Evolutionary conservation across 1,284 basidiomycete species (phyloP).

Genomic region (Microbotryum intermedium): DNA sequence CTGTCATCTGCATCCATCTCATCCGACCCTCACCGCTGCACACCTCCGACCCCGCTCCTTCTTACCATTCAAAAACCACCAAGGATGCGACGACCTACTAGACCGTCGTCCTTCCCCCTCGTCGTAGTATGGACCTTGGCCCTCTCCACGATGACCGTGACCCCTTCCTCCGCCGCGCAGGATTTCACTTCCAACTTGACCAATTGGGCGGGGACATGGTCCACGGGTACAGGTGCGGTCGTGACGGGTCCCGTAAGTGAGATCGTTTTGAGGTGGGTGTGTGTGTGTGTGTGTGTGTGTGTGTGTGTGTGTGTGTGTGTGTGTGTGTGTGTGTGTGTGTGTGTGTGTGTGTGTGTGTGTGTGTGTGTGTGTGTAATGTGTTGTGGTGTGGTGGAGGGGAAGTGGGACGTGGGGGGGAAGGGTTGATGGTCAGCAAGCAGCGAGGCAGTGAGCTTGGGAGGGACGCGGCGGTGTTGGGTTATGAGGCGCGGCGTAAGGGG

Average conservation of each 20-base stretch:
- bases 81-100: too few species aligned
- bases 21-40: too few species aligned
- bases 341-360: not conserved
- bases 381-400: not conserved
- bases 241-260: slow-evolving; percentile 69
- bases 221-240: slow-evolving; percentile 63
- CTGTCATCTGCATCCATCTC: too few species aligned
- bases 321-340: not conserved
- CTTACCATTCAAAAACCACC: too few species aligned
- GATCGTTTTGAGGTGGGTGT: not conserved
- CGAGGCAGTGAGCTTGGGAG: too few species aligned
- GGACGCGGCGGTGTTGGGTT: too few species aligned
- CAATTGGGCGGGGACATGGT: slow-evolving; percentile 68
- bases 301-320: not conserved
- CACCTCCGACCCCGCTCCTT: too few species aligned
- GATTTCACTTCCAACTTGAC: slow-evolving; percentile 27
- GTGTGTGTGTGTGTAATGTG: not conserved
- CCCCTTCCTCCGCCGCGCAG: slow-evolving; percentile 11
- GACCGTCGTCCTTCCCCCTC: not conserved
- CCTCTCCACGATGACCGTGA: not conserved
- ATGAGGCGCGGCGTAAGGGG: too few species aligned
- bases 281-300: not conserved
- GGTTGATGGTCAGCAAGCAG: not conserved
- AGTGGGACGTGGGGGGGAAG: not conserved
- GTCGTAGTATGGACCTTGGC: not conserved